Percentiles rank a stretch among this genome's conserved stretches.
Evolutionary conservation across 2,329 filamentous ascomycete genomes (phyloP).

Genomic region (Herpotrichia juniperi): DNA sequence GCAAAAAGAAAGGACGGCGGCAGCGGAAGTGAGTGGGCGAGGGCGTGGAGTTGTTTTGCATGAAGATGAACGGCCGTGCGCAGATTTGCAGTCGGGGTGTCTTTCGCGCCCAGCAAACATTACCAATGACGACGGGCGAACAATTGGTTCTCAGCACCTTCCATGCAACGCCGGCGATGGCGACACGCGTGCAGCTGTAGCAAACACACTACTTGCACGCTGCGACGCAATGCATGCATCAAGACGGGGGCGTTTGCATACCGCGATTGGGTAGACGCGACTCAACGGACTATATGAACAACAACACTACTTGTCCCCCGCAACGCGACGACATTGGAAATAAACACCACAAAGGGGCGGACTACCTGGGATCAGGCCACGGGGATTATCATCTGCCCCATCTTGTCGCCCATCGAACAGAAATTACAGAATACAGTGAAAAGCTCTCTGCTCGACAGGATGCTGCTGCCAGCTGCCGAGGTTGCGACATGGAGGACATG

Average conservation of each 20-base stretch:
- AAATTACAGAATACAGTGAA: no score
- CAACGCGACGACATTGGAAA: conserved; percentile 2
- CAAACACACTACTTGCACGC: conserved; percentile 8
- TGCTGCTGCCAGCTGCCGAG: no score
- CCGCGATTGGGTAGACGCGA: conserved; percentile 7
- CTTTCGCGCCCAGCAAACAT: not conserved
- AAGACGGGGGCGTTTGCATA: not conserved
- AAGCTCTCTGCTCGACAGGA: no score
- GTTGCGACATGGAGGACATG: no score
- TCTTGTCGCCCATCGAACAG: no score
- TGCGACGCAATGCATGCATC: not conserved
- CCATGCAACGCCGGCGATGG: conserved; percentile 13
- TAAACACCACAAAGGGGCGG: conserved; percentile 4
- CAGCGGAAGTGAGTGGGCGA: conserved; percentile 23
- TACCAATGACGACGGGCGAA: conserved; percentile 4
- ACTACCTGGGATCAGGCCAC: not conserved
- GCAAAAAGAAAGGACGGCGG: conserved; percentile 24
- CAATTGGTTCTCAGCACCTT: conserved; percentile 5
- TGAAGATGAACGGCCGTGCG: conserved; percentile 18
- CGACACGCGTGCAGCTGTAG: conserved; percentile 19
- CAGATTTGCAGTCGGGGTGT: conserved; percentile 1
- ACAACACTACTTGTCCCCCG: not conserved
- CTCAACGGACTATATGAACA: no score
- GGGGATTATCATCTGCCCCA: no score
- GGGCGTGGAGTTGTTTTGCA: conserved; percentile 36